phyloP scores from a whole-genome alignment of 2,329 filamentous ascomycete species.

The Nemania diffusa region DNA sequence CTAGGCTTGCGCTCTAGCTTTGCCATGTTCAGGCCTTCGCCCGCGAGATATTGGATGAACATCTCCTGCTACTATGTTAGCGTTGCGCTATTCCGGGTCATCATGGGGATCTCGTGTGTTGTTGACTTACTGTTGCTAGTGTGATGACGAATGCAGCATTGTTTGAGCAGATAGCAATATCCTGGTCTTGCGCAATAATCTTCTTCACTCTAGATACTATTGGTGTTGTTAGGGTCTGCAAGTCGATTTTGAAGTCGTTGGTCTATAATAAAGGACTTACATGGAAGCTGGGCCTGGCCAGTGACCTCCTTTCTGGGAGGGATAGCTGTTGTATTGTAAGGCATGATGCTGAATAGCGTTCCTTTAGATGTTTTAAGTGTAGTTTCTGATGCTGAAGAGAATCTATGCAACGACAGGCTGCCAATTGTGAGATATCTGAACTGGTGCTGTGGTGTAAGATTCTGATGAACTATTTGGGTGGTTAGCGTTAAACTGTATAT shows the following conservation, averaged over 20 bases:
- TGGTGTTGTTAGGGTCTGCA: not conserved
- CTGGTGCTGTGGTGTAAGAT: not conserved
- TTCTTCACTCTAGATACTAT: conserved; percentile 94
- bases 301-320: conserved; percentile 83
- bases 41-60: conserved; percentile 92
- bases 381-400: not conserved
- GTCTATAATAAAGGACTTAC: conserved; percentile 64
- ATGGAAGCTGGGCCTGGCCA: conserved; percentile 83
- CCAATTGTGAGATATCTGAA: not conserved
- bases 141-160: conserved; percentile 95
- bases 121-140: conserved; percentile 76
- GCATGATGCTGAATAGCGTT: conserved; percentile 66
- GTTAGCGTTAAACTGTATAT: not conserved
- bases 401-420: not conserved
- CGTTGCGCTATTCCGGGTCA: not conserved
- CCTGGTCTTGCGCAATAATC: conserved; percentile 88
- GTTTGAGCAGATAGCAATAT: conserved; percentile 87
- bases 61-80: conserved; percentile 72
- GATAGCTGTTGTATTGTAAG: conserved; percentile 88
- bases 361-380: not conserved
- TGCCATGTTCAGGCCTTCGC: conserved; percentile 86
- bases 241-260: not conserved
- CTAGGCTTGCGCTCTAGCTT: conserved; percentile 92
- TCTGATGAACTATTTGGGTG: not conserved
- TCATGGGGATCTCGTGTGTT: not conserved